Base-by-base conservation (phyloP, 805 yeast species). In the Saccharomycopsis javanensis region DNA sequence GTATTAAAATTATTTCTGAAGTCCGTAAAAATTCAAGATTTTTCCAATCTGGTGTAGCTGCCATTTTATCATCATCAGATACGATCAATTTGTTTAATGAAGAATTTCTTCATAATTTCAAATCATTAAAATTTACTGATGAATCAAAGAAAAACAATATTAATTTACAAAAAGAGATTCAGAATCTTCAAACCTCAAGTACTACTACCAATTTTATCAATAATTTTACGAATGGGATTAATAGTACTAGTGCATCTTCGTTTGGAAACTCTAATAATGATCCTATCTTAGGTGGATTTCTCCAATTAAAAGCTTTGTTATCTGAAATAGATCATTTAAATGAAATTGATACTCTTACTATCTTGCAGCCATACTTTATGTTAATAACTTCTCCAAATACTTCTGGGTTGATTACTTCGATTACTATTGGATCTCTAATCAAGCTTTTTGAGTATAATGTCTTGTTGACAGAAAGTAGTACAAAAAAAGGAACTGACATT, bases 1-100 rank as follows among this genome's bases (percentile, higher is more conserved):
- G 97, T 69, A 86, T 88, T 66, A 78, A 84, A 57, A 79, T 94
- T 55, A 81, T 92, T 18, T 84, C 96, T 18, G 90, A 94, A 23
- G 89, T 94, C 96, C 77, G 97, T 56, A 90, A 89, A 67, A 78
- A 87, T 61, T 80, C 90, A 67, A 81, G 87, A 61, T 85, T 86
- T 63, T 79, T 86, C 66, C 86, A 85, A 54, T 78, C 85, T 5
- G 88, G 90, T 1, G 94, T 91, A 38, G 92, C 97, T 8, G 88
- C 96, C 5, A 81, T 92, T 31, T 74, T 92, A 50, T 86, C 94
- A 1, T 83, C 86, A 4, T 78, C 82, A 28, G 72, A 81, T 50
- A 76, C 81, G 52, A 80, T 81, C 63, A 78, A 70, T 58, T 73
- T 72, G 58, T 74, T 71, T 60, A 74, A 68, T 52, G 78, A 72